A percentile compares a stretch with the other conserved stretches of the same genome.
Evolutionary conservation across 768 basidiomycete species (phyloP).

Genomic region (Panellus pusillus): DNA sequence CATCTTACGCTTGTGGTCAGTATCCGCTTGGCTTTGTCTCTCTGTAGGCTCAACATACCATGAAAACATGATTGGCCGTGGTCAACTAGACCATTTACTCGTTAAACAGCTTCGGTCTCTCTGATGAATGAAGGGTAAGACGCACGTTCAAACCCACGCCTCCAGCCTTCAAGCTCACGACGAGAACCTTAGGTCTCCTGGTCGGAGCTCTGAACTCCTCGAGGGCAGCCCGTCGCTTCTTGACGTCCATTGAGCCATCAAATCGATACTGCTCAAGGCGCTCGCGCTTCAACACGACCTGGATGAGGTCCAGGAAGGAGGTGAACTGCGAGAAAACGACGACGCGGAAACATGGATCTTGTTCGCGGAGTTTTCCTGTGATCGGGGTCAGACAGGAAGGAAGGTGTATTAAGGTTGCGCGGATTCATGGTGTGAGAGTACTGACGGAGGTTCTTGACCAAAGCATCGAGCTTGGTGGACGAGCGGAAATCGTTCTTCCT

Average conservation of each 20-base stretch:
- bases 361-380: constrained; percentile 58
- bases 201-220: constrained; percentile 73
- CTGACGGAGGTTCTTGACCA: constrained; percentile 70
- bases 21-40: background rate
- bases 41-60: constrained; percentile 48
- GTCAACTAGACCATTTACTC: constrained; percentile 52
- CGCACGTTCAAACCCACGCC: constrained; percentile 87
- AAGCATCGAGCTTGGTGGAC: constrained; percentile 88
- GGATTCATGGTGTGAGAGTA: constrained; percentile 10
- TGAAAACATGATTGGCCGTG: constrained; percentile 81
- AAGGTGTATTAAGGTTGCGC: no score
- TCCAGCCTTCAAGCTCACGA: constrained; percentile 85
- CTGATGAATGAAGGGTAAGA: background rate
- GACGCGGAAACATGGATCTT: constrained; percentile 78
- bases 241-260: constrained; percentile 91
- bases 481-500: constrained; percentile 83
- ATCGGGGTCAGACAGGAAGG: background rate
- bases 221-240: constrained; percentile 74
- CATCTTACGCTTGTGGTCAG: constrained; percentile 52
- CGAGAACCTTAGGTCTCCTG: constrained; percentile 70
- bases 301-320: constrained; percentile 81
- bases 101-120: background rate
- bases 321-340: constrained; percentile 93
- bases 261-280: constrained; percentile 72
- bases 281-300: constrained; percentile 68